phyloP scores from a whole-genome alignment of 2,329 filamentous ascomycete genomes.

The Exophiala phaeomuriformis region DNA sequence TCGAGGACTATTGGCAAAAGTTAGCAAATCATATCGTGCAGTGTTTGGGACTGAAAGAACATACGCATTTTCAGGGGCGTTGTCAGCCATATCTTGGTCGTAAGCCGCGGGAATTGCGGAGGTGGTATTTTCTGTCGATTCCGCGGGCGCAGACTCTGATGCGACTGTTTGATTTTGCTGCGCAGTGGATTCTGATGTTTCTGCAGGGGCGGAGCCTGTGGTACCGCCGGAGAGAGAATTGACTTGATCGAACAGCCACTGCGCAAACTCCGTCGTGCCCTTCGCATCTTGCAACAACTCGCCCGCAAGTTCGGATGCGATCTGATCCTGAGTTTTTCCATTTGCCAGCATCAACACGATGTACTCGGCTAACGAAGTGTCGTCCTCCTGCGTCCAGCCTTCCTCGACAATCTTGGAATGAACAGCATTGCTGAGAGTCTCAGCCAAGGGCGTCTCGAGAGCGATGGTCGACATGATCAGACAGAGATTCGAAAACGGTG shows the following conservation, averaged over 20 bases:
- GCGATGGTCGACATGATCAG: constrained; percentile 32
- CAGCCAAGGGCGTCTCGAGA: constrained; percentile 73
- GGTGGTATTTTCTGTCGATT: constrained; percentile 50
- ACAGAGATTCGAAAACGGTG: not conserved
- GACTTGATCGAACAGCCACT: constrained; percentile 90
- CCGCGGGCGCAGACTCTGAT: constrained; percentile 27
- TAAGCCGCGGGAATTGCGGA: constrained; percentile 24
- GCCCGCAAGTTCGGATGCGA: constrained; percentile 76
- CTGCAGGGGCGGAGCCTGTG: constrained; percentile 2
- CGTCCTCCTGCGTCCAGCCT: constrained; percentile 78
- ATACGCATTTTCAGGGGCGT: constrained; percentile 28
- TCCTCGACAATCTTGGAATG: constrained; percentile 88
- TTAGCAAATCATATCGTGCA: constrained; percentile 3
- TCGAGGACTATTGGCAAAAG: constrained; percentile 59
- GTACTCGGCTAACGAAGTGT: constrained; percentile 85
- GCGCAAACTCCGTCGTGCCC: constrained; percentile 72
- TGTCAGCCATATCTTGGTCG: constrained; percentile 25
- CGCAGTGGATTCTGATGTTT: constrained; percentile 47
- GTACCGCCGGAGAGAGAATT: constrained; percentile 29
- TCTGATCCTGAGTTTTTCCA: constrained; percentile 84
- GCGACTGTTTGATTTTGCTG: constrained; percentile 52
- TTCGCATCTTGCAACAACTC: constrained; percentile 85
- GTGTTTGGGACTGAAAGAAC: not conserved
- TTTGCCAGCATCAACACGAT: constrained; percentile 96
- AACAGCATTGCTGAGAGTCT: constrained; percentile 72